Percentiles rank a stretch among this genome's conserved stretches.
These are phyloP conservation scores for Prunus fruticosa DNA, from an alignment of 306 rosid genomes.

Conservation along the genomic window DNA sequence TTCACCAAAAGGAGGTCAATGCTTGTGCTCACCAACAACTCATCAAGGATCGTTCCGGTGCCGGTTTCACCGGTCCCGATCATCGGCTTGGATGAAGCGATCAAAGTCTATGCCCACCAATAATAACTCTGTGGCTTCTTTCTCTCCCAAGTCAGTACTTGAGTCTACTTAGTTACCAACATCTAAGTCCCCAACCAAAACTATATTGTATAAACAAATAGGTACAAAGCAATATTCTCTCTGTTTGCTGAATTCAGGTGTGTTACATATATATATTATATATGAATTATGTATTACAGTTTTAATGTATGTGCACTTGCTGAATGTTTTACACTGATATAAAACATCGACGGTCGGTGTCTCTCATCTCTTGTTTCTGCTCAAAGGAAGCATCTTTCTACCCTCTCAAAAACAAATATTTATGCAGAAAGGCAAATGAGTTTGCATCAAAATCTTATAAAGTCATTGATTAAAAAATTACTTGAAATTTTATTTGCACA, in stretches of 20 bases:
- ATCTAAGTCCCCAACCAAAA: neutral
- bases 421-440: too few relatives aligned
- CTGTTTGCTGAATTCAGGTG: neutral
- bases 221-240: neutral
- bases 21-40: constrained; percentile 86
- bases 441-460: too few relatives aligned
- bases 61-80: constrained; percentile 59
- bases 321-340: too few relatives aligned
- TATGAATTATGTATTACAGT: neutral
- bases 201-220: neutral
- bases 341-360: too few relatives aligned
- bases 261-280: neutral
- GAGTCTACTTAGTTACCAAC: constrained; percentile 20
- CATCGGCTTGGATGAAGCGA: constrained; percentile 53
- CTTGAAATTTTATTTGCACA: neutral
- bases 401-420: too few relatives aligned
- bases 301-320: neutral
- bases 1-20: constrained; percentile 64
- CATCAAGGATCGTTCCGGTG: constrained; percentile 91
- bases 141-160: constrained; percentile 36
- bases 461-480: neutral
- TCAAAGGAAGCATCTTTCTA: too few relatives aligned
- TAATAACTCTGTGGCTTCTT: constrained; percentile 21
- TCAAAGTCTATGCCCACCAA: constrained; percentile 55
- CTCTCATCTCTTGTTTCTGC: too few relatives aligned